These are phyloP conservation scores for Fusarium multiceps DNA, from an alignment of 2,329 filamentous ascomycete species.

Conservation along the genomic window DNA sequence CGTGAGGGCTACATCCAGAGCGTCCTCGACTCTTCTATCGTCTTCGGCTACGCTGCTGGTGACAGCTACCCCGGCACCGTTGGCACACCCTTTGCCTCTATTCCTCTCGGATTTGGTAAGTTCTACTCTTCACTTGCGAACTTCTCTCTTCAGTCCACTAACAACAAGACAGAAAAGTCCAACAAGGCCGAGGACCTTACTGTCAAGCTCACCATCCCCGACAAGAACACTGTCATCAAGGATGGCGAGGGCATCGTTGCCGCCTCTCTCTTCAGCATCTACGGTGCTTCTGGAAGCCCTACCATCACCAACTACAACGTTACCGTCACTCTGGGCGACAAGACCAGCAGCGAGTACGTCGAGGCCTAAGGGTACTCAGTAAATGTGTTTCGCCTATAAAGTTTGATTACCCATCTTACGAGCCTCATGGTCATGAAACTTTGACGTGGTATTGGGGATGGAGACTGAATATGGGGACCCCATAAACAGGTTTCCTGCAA, in stretches of 20 bases:
- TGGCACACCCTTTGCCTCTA: conserved; percentile 45
- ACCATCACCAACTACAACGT: conserved; percentile 44
- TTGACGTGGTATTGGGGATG: conserved; percentile 18
- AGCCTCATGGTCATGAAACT: conserved; percentile 1
- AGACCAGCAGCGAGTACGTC: conserved; percentile 43
- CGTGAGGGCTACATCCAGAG: conserved; percentile 58
- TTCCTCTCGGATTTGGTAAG: conserved; percentile 53
- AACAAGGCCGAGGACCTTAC: conserved; percentile 46
- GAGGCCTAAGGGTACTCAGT: neutral
- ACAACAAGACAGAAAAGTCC: neutral
- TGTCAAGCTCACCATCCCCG: conserved; percentile 45
- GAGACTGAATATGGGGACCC: neutral
- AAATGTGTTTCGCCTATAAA: neutral
- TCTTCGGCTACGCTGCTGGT: conserved; percentile 52
- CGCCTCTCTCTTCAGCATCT: conserved; percentile 47
- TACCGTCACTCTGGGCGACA: conserved; percentile 36
- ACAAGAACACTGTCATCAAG: neutral
- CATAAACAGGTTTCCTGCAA: neutral
- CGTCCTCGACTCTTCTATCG: conserved; percentile 58
- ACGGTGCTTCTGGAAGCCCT: conserved; percentile 41
- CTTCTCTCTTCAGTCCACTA: neutral
- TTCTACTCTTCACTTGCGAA: neutral
- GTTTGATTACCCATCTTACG: conserved; percentile 1
- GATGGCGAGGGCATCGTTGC: conserved; percentile 44
- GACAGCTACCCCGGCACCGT: conserved; percentile 46